Conservation (phyloP, 2,329 filamentous ascomycete genomes). For the Hypoxylon sp. region DNA sequence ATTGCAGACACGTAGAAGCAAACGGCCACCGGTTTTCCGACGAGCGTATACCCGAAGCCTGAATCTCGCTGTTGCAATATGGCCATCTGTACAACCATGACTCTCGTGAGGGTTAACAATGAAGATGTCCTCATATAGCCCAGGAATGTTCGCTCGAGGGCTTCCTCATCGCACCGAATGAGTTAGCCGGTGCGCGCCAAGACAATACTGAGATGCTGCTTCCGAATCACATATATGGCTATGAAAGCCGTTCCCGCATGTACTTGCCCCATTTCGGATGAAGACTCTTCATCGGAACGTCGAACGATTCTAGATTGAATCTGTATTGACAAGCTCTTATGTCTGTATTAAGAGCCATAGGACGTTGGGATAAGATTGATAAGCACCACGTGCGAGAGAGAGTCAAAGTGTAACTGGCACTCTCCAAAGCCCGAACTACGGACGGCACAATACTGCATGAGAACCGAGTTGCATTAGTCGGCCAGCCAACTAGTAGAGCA, state of each 20-base stretch:
- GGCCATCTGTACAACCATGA: slow-evolving; percentile 23
- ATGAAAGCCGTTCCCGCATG: slow-evolving; percentile 36
- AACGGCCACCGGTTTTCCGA: slow-evolving; percentile 24
- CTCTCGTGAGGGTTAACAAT: slow-evolving; percentile 20
- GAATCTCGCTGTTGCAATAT: slow-evolving; percentile 29
- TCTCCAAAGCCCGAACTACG: slow-evolving; percentile 36
- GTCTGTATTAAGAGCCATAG: slow-evolving; percentile 35
- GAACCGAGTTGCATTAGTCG: slow-evolving; percentile 41
- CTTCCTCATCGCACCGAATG: slow-evolving; percentile 58
- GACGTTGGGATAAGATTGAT: slow-evolving; percentile 47
- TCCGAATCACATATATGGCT: slow-evolving; percentile 35
- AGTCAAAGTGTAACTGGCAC: slow-evolving; percentile 21
- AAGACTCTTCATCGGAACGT: slow-evolving; percentile 31
- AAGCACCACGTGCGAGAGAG: slow-evolving; percentile 45
- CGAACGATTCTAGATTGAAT: slow-evolving; percentile 33
- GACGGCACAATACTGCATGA: slow-evolving; percentile 42
- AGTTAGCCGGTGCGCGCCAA: slow-evolving; percentile 32
- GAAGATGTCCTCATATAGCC: slow-evolving; percentile 78
- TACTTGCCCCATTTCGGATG: slow-evolving; percentile 38
- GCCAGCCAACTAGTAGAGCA: slow-evolving; percentile 28
- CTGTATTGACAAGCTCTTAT: slow-evolving; percentile 29
- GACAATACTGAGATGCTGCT: slow-evolving; percentile 30
- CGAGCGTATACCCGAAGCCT: slow-evolving; percentile 29
- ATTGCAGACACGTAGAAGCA: slow-evolving; percentile 30
- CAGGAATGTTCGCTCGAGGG: slow-evolving; percentile 81